Percentiles rank a stretch among this genome's conserved stretches.
These are phyloP conservation scores for Isatis tinctoria DNA, from an alignment of 345 rosid species.

Conservation along the genomic window DNA sequence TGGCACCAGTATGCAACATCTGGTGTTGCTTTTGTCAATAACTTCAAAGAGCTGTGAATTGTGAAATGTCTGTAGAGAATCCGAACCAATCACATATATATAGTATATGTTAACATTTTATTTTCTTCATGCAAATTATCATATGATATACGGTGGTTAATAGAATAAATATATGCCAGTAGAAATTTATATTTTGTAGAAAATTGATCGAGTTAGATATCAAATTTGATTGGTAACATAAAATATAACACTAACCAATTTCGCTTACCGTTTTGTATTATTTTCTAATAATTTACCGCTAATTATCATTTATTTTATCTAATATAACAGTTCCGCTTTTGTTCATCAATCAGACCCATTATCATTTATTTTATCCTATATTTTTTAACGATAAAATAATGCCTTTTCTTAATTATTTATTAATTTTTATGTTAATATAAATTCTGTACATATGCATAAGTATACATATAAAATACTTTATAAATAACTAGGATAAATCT, in stretches of 20 bases:
- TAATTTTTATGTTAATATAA: neutral
- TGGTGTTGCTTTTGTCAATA: neutral
- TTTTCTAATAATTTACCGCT: no score
- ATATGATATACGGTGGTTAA: no score
- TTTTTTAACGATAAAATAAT: neutral
- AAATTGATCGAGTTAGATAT: neutral
- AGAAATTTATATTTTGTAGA: neutral
- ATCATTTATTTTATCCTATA: neutral
- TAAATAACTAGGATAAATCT: neutral
- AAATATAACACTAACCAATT: no score
- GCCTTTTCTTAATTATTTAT: neutral
- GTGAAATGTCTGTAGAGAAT: neutral
- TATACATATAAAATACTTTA: neutral
- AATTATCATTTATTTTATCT: no score
- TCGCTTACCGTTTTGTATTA: no score
- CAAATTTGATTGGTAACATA: no score
- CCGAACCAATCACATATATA: neutral
- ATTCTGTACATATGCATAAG: neutral
- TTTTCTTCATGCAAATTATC: neutral
- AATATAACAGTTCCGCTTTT: no score
- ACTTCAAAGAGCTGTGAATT: neutral
- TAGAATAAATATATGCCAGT: neutral
- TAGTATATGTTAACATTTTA: neutral
- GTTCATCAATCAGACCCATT: no score
- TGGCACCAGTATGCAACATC: neutral